Conservation (phyloP, 495 filamentous ascomycete genomes). For the Beverwykella pulmonaria region DNA sequence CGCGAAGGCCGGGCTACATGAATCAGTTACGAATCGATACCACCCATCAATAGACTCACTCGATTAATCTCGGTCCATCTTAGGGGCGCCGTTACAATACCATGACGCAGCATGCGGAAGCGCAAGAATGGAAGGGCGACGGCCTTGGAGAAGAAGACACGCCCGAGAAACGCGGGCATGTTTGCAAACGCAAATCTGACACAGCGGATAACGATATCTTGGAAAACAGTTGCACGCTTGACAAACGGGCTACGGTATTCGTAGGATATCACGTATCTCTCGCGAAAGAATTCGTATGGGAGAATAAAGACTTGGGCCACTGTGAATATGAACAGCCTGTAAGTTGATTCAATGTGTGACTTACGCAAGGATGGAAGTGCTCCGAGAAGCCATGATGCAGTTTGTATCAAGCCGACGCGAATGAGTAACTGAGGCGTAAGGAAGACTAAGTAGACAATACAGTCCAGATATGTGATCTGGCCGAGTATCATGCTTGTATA, state of each 20-base stretch:
- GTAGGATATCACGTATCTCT: constrained; percentile 56
- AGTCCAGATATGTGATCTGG: constrained; percentile 71
- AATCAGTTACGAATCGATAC: background rate
- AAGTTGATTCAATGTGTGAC: background rate
- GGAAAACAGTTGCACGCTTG: constrained; percentile 66
- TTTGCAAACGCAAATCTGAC: constrained; percentile 75
- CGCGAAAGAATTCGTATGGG: constrained; percentile 59
- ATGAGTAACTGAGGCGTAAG: constrained; percentile 66
- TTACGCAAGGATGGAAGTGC: constrained; percentile 75
- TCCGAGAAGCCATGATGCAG: constrained; percentile 57
- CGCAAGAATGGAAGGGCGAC: constrained; percentile 71
- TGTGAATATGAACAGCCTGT: constrained; percentile 32
- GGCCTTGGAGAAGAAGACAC: constrained; percentile 73
- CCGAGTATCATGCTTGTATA: constrained; percentile 59
- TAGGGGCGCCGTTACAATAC: constrained; percentile 61
- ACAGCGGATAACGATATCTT: constrained; percentile 72
- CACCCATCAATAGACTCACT: constrained; percentile 41
- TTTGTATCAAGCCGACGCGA: constrained; percentile 59
- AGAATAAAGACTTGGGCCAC: constrained; percentile 55
- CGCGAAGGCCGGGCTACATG: constrained; percentile 51
- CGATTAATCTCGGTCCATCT: constrained; percentile 62
- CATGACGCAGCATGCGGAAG: constrained; percentile 74
- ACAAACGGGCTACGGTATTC: constrained; percentile 60
- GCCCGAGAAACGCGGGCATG: constrained; percentile 65
- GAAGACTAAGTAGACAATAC: constrained; percentile 66